Evolutionary conservation across 768 basidiomycete species (phyloP).

Genomic region (Scleroderma citrinum): DNA sequence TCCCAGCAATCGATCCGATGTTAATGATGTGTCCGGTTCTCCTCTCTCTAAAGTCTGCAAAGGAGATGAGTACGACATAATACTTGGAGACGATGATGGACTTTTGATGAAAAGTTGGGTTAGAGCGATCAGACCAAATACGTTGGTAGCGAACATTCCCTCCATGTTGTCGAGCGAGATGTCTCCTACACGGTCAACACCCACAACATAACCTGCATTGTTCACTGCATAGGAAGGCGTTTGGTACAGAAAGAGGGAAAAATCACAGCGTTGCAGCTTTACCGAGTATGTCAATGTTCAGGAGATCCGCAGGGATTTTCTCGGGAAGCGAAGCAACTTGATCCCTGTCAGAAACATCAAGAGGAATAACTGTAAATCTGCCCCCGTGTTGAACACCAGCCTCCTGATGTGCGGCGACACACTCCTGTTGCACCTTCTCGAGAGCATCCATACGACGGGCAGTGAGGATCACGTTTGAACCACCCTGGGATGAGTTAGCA

Average conservation of each 20-base stretch:
- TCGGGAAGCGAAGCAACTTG: slow-evolving; percentile 67
- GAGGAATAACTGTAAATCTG: slow-evolving; percentile 60
- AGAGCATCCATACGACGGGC: slow-evolving; percentile 75
- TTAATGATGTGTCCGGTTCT: slow-evolving; percentile 89
- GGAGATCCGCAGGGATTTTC: slow-evolving; percentile 64
- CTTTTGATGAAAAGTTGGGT: slow-evolving; percentile 71
- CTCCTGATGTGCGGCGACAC: slow-evolving; percentile 62
- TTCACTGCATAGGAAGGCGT: slow-evolving; percentile 38
- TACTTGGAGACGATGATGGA: slow-evolving; percentile 7
- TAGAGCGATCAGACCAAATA: slow-evolving; percentile 78
- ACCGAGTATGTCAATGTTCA: slow-evolving; percentile 82
- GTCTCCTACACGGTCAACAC: slow-evolving; percentile 81
- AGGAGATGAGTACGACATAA: slow-evolving; percentile 7
- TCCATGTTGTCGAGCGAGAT: slow-evolving; percentile 75
- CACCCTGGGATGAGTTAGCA: slow-evolving; percentile 44
- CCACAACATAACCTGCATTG: slow-evolving; percentile 88
- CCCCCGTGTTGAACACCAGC: slow-evolving; percentile 73
- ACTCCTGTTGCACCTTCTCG: slow-evolving; percentile 61
- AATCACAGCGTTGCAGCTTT: slow-evolving; percentile 14
- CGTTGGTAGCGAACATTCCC: slow-evolving; percentile 76
- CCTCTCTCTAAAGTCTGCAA: slow-evolving; percentile 68
- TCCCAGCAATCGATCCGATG: slow-evolving; percentile 87
- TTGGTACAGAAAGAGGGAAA: not conserved
- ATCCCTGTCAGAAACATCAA: slow-evolving; percentile 75
- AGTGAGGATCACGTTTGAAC: slow-evolving; percentile 81